phyloP scores from a whole-genome alignment of 2,329 filamentous ascomycete species.

The Shiraia sp. region DNA sequence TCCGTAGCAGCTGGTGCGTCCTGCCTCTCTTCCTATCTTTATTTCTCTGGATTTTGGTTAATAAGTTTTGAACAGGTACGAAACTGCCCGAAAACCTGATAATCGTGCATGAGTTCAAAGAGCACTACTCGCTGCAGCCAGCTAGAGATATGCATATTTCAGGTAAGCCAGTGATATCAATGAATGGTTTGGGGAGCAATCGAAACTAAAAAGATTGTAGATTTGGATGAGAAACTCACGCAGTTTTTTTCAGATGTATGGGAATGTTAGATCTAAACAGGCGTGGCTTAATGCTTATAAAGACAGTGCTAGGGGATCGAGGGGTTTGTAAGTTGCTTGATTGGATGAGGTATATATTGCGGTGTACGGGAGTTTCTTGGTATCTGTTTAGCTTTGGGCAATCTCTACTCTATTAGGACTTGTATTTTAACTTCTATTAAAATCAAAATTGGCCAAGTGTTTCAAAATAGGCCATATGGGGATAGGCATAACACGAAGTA shows the following conservation, averaged over 20 bases:
- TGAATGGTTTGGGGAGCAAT: background rate
- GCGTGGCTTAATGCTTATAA: background rate
- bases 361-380: background rate
- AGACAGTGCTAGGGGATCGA: background rate
- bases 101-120: background rate
- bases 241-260: background rate
- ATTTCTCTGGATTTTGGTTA: background rate
- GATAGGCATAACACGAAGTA: no score
- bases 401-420: background rate
- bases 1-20: background rate
- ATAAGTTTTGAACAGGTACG: background rate
- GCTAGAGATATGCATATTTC: conserved; percentile 1
- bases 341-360: background rate
- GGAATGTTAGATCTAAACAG: background rate
- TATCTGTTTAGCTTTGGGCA: background rate
- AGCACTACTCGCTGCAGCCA: background rate
- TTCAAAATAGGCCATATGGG: no score
- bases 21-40: no score
- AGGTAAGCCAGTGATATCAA: background rate
- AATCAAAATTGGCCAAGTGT: no score
- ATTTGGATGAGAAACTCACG: background rate
- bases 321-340: background rate
- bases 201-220: background rate
- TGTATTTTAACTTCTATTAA: no score
- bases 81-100: background rate